Percentiles rank a stretch among this genome's conserved stretches.
These are phyloP conservation scores for Lachancea sp. DNA, from an alignment of 805 yeast genomes.

Conservation along the genomic window DNA sequence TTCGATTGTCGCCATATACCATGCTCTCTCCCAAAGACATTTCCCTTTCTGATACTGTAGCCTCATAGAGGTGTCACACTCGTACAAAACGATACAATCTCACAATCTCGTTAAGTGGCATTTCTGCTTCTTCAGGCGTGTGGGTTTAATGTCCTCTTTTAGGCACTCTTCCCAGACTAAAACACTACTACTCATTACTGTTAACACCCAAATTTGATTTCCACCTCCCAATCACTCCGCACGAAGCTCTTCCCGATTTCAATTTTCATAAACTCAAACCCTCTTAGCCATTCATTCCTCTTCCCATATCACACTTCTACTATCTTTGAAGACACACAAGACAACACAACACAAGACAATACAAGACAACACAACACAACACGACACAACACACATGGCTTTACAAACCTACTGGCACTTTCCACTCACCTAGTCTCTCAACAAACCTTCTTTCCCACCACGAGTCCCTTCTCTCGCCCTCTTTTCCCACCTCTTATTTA, in stretches of 20 bases:
- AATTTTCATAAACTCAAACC: slow-evolving; percentile 3
- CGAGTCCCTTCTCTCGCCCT: neutral
- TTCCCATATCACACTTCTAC: too few relatives aligned
- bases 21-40: too few relatives aligned
- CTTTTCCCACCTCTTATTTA: neutral
- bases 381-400: neutral
- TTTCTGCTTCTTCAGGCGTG: too few relatives aligned
- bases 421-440: neutral
- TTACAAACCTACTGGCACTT: neutral
- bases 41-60: too few relatives aligned
- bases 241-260: neutral
- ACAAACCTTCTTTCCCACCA: neutral
- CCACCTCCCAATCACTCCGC: neutral
- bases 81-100: too few relatives aligned
- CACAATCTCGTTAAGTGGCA: too few relatives aligned
- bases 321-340: too few relatives aligned
- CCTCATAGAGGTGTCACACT: too few relatives aligned
- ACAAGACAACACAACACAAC: neutral
- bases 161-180: too few relatives aligned
- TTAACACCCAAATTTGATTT: neutral
- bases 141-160: too few relatives aligned
- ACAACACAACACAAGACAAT: neutral
- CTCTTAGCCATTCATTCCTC: neutral
- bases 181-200: too few relatives aligned
- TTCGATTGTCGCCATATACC: too few relatives aligned